Conservation (phyloP, 805 yeast species). For the Metschnikowia dekortorum region DNA sequence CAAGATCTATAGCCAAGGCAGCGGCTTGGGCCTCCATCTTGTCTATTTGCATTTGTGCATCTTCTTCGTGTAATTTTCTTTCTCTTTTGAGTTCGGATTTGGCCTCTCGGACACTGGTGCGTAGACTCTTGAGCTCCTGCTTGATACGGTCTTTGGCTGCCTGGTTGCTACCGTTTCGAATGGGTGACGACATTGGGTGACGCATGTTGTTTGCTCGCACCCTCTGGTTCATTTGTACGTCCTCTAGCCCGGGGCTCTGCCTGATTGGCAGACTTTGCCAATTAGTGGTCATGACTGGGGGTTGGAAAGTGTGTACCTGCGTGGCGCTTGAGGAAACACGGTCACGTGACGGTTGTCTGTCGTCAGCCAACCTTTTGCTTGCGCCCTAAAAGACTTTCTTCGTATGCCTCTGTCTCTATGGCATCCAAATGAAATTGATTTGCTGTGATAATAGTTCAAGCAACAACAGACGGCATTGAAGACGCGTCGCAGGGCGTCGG, state of each 20-base stretch:
- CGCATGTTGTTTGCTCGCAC: conserved; percentile 10
- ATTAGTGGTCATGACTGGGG: background rate
- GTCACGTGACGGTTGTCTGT: background rate
- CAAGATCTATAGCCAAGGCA: conserved; percentile 10
- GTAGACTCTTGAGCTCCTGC: conserved; percentile 8
- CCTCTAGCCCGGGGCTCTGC: conserved; percentile 4
- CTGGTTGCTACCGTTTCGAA: background rate
- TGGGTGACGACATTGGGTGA: conserved; percentile 17
- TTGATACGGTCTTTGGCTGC: background rate
- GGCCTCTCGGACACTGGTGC: conserved; percentile 10
- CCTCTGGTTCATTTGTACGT: conserved; percentile 10
- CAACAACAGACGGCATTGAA: background rate
- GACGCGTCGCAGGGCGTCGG: background rate
- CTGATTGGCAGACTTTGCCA: conserved; percentile 16
- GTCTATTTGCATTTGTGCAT: conserved; percentile 2
- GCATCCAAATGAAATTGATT: too few relatives aligned
- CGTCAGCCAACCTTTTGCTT: background rate
- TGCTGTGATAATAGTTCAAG: background rate
- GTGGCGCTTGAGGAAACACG: background rate
- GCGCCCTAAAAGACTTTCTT: background rate
- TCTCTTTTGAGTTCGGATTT: conserved; percentile 12
- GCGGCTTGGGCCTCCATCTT: conserved; percentile 11
- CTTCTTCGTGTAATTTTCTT: conserved; percentile 10
- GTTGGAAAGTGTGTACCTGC: background rate
- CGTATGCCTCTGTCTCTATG: too few relatives aligned